These are phyloP conservation scores for Phytomonas sp. DNA, from an alignment of 208 protist species.

Conservation along the genomic window DNA sequence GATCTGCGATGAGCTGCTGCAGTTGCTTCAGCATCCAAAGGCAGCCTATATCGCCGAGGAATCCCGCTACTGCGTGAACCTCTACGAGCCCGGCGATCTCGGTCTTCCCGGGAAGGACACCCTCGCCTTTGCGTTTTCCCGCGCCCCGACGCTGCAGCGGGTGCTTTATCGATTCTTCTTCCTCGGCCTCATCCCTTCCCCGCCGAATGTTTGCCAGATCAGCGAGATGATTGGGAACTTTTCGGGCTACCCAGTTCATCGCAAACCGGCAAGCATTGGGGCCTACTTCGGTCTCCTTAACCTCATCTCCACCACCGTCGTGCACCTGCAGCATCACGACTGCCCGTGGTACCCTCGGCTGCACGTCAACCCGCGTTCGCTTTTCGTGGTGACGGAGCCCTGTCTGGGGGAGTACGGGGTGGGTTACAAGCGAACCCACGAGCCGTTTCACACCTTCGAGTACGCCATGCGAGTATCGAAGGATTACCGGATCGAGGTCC, in stretches of 20 bases:
- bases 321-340: conserved; percentile 76
- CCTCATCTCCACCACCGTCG: conserved; percentile 72
- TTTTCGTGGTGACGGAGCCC: conserved; percentile 76
- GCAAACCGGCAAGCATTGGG: conserved; percentile 71
- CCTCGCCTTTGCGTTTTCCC: conserved; percentile 64
- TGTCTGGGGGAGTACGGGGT: conserved; percentile 79
- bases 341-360: conserved; percentile 82
- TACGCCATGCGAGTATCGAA: conserved; percentile 83
- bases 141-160: conserved; percentile 53
- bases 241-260: conserved; percentile 80
- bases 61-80: conserved; percentile 84
- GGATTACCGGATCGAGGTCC: conserved; percentile 87
- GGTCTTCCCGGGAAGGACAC: conserved; percentile 76
- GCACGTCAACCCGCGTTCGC: conserved; percentile 64
- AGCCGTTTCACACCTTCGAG: conserved; percentile 83
- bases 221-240: conserved; percentile 88
- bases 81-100: conserved; percentile 70
- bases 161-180: conserved; percentile 75
- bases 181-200: conserved; percentile 68
- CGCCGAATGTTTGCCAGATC: conserved; percentile 84
- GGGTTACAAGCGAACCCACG: conserved; percentile 79
- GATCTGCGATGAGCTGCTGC: conserved; percentile 72
- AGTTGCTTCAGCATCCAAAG: conserved; percentile 51
- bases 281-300: conserved; percentile 82
- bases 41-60: conserved; percentile 85